Base-by-base conservation (phyloP, 2,329 filamentous ascomycete genomes). In the Talaromyces sp. region DNA sequence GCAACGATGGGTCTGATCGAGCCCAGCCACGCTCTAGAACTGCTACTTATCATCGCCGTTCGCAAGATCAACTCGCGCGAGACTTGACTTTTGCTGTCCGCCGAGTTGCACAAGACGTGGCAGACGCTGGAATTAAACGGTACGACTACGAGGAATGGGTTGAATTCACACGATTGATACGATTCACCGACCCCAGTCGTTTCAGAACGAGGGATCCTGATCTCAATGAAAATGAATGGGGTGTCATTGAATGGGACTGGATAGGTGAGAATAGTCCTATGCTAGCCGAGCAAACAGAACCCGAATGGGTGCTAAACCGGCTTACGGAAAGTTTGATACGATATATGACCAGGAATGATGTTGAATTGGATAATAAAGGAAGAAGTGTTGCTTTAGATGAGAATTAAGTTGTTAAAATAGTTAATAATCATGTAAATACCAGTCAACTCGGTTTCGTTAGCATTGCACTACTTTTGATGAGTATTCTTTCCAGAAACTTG, bases 141-240 rank as follows among this genome's bases (percentile, higher is more conserved):
- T 97, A 96, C 71, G 81, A 79, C 0, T 97, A 92, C 64, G 86
- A 92, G 65, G 88, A 96, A 70, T 96, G 92, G 92, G 88, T 89
- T 0, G 90, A 90, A 78, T 94, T 91, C 66, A 87, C 92, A 8
- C 83, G 85, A 24, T 80, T 96, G 32, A 89, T 96, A 41, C 78
- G 83, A 2, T 86, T 87, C 64, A 82, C 74, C 41, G 71, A 68
- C 57, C 75, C 69, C 8, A 65, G 50, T 35, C 17, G 26, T n/a
- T 21, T 26, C 29, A 68, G 66, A 12, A 66, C 73, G 2, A 66
- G 70, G 2, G 70, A 72, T 48, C 68, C 74, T 2, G 65, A 73
- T 31, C 65, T 73, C 1, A 78, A 82, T 8, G 82, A 84, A 60
- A 81, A 83, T 21, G 79, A 83, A n/a, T 81, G 84, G 29, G 85